Conservation (phyloP, 164 flowering plant species). For the Stephania japonica region DNA sequence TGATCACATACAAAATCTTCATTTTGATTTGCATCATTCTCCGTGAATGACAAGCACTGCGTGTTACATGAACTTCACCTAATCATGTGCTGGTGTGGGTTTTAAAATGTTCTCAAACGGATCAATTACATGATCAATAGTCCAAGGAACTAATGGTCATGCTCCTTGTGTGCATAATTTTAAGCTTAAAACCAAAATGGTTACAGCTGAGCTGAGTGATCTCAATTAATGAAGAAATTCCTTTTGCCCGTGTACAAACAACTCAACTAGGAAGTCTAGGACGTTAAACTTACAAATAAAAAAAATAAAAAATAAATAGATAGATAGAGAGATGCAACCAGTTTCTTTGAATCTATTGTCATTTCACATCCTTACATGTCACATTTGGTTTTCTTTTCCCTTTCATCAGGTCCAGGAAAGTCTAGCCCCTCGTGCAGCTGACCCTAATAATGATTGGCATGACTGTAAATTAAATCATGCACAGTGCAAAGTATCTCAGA, state of each 20-base stretch:
- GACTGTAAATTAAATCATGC: slow-evolving; percentile 54
- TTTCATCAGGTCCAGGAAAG: slow-evolving; percentile 58
- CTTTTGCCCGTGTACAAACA: neutral
- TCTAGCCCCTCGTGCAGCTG: slow-evolving; percentile 65
- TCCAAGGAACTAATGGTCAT: neutral
- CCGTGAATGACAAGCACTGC: neutral
- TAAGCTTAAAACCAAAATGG: neutral
- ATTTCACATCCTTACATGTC: too few relatives aligned
- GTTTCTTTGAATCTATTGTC: too few relatives aligned
- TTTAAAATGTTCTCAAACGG: neutral
- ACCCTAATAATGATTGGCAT: slow-evolving; percentile 66
- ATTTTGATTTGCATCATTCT: slow-evolving; percentile 4
- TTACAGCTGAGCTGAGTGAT: neutral
- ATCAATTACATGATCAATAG: neutral
- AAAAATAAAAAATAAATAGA: too few relatives aligned
- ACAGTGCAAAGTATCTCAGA: slow-evolving; percentile 54
- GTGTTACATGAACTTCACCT: neutral
- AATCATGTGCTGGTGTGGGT: neutral
- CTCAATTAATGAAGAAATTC: neutral
- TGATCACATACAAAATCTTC: neutral
- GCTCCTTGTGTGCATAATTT: neutral
- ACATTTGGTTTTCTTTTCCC: neutral
- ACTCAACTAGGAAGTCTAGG: neutral
- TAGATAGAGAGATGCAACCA: too few relatives aligned
- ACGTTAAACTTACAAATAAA: neutral